A percentile compares a stretch with the other conserved stretches of the same genome.
Conservation (phyloP, 495 filamentous ascomycete species). For the Aspergillus haitiensis region DNA sequence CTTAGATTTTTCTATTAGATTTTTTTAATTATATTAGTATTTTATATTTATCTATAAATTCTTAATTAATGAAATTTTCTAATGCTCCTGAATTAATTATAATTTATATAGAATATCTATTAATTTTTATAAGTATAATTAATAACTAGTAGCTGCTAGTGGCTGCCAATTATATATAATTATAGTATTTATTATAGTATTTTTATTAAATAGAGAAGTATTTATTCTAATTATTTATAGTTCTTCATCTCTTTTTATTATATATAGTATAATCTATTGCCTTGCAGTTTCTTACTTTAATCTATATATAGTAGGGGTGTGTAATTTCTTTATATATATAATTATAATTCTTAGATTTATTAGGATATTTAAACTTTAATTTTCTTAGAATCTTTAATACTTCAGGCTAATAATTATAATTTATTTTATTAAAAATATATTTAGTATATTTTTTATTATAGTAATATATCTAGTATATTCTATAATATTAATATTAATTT, state of each 20-base stretch:
- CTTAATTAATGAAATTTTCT: constrained; percentile 14
- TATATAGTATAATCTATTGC: no score
- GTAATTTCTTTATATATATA: no score
- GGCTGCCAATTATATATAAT: constrained; percentile 3
- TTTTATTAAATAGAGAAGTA: no score
- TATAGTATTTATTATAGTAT: constrained; percentile 13
- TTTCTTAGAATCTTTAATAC: not conserved
- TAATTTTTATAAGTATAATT: not conserved
- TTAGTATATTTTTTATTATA: not conserved
- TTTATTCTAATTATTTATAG: no score
- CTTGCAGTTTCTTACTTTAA: no score
- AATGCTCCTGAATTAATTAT: constrained; percentile 9
- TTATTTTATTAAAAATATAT: not conserved
- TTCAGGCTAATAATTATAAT: not conserved
- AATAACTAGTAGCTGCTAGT: not conserved
- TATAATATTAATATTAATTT: no score
- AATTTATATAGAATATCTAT: not conserved
- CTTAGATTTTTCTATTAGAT: not conserved
- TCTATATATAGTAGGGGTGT: no score
- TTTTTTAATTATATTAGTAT: not conserved
- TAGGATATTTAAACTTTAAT: no score
- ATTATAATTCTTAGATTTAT: no score
- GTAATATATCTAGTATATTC: no score
- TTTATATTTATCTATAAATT: constrained; percentile 15
- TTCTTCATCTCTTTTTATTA: no score